Base-by-base conservation (phyloP, 345 rosid genomes). In the Hibiscus syriacus region DNA sequence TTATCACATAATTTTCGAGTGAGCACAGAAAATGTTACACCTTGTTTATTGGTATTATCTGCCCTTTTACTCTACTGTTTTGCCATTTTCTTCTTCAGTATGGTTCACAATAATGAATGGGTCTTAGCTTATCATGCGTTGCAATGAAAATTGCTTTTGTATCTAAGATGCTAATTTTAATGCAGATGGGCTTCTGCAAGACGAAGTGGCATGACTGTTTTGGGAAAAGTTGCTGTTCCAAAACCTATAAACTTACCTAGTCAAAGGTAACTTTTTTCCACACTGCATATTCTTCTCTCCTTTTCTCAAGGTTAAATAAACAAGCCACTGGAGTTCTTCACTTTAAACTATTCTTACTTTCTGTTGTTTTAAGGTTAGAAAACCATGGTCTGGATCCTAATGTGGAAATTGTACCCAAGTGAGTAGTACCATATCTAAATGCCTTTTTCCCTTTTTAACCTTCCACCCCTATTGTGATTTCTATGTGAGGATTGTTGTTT, bases 401-500 rank as follows among this genome's bases (percentile, higher is more conserved):
- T 80, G 98, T 95, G 70, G 99, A 95, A 81, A 90, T 95, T 73
- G 99, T 95, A 64, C 99, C 99, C 80, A 95, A 90, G 99, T 95
- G 32, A 62, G 66, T 62, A 22, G 32, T 1, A n/a, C 4, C 48
- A 23, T 39, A 3, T 23, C 20, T 3, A 6, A 39, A 23, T 14
- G 1, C 23, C 19, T 12, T 38, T 14, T 5, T 38, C 7, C 20
- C 20, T 50, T 19, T 19, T 20, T 20, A 50, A 50, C 16, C 27
- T 62, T 13, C 34, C 5, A 5, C 5, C 12, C 12, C 32, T 36
- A 13, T 13, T 41, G 34, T 23, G 52, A 14, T 41, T 39, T 39
- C 19, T 62, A 23, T 39, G 52, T 22, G 22, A 84, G 84, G 29
- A 62, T 41, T 3, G 14, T 6, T 39, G 30, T 23, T 23, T 39